Percentiles rank a stretch among this genome's conserved stretches.
Evolutionary conservation across 495 filamentous ascomycete species (phyloP).

Genomic region (Arthonia radiata): DNA sequence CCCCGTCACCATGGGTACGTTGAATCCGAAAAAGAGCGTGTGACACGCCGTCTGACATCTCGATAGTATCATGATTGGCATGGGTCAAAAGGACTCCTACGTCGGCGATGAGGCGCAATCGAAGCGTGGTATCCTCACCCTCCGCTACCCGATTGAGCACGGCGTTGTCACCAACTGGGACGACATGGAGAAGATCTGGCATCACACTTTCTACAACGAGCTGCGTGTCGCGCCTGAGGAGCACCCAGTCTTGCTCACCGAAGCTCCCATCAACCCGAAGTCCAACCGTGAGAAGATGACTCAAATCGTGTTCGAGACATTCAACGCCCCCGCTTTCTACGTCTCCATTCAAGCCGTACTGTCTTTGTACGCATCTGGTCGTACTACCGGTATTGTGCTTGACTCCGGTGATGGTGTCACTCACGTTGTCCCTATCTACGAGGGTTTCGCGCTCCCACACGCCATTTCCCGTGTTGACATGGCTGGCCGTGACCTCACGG

Average conservation of each 20-base stretch:
- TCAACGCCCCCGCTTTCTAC: slow-evolving; percentile 99
- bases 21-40: slow-evolving; percentile 5
- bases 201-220: slow-evolving; percentile 99
- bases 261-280: slow-evolving; percentile 99
- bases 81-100: slow-evolving; percentile 99
- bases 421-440: slow-evolving; percentile 99
- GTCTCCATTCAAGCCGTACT: slow-evolving; percentile 99
- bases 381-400: slow-evolving; percentile 99
- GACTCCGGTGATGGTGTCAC: slow-evolving; percentile 99
- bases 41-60: slow-evolving; percentile 2
- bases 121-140: slow-evolving; percentile 98
- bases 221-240: slow-evolving; percentile 98
- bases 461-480: slow-evolving; percentile 99
- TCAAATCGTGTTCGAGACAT: slow-evolving; percentile 99
- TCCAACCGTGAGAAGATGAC: slow-evolving; percentile 99
- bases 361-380: slow-evolving; percentile 96
- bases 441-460: slow-evolving; percentile 98
- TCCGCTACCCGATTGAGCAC: slow-evolving; percentile 98
- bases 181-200: slow-evolving; percentile 99
- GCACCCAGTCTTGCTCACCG: slow-evolving; percentile 97
- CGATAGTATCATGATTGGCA: slow-evolving; percentile 98
- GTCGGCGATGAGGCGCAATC: slow-evolving; percentile 99
- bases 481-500: slow-evolving; percentile 97
- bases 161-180: slow-evolving; percentile 99
- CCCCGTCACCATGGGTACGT: slow-evolving; percentile 99